These are phyloP conservation scores for Raffaelea deltoideospora DNA, from an alignment of 2,329 filamentous ascomycete genomes.

Conservation along the genomic window DNA sequence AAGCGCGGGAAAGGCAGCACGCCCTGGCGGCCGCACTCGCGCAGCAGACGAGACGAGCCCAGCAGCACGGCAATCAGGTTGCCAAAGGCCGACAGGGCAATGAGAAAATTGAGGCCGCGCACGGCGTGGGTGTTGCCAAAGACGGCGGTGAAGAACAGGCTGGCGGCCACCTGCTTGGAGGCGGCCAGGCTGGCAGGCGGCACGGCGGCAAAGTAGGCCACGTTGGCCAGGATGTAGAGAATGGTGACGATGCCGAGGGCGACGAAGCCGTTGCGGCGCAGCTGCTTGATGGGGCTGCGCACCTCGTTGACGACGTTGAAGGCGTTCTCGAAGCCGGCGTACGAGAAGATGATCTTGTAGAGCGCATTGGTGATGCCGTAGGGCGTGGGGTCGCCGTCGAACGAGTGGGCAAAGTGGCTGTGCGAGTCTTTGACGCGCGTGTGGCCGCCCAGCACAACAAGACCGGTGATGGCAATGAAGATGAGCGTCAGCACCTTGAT, in stretches of 20 bases:
- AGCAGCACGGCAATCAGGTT: constrained; percentile 41
- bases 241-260: constrained; percentile 34
- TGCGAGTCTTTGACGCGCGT: constrained; percentile 30
- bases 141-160: constrained; percentile 41
- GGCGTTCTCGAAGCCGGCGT: constrained; percentile 40
- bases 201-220: constrained; percentile 42
- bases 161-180: constrained; percentile 36
- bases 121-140: constrained; percentile 34
- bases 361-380: constrained; percentile 39
- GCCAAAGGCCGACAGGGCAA: constrained; percentile 41
- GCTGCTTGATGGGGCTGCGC: constrained; percentile 40
- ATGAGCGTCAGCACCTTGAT: constrained; percentile 44
- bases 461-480: constrained; percentile 39
- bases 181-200: constrained; percentile 25
- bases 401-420: constrained; percentile 38
- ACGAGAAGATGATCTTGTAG: constrained; percentile 43
- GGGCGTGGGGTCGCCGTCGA: constrained; percentile 26
- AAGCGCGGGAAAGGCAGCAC: constrained; percentile 41
- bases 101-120: constrained; percentile 38
- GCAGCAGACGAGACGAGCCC: constrained; percentile 38
- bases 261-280: constrained; percentile 32
- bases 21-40: constrained; percentile 47
- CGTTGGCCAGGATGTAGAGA: constrained; percentile 42
- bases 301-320: constrained; percentile 48
- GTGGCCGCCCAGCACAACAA: constrained; percentile 43